phyloP scores from a whole-genome alignment of 257 asterid species.

The Leonotis leonurus region DNA sequence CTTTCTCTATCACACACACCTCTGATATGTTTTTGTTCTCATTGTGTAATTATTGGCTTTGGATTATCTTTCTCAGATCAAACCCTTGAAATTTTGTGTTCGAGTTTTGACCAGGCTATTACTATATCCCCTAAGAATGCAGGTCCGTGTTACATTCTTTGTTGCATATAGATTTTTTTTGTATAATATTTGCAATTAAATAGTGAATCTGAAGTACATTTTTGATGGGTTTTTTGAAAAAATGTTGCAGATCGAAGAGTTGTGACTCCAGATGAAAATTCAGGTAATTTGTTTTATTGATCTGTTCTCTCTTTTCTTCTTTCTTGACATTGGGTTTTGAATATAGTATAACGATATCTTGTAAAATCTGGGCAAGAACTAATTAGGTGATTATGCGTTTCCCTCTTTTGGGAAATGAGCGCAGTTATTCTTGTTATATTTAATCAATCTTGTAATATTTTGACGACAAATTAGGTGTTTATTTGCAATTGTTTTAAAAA shows the following conservation, averaged over 20 bases:
- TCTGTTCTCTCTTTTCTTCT: not conserved
- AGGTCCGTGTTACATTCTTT: slow-evolving; percentile 20
- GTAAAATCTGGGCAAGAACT: not conserved
- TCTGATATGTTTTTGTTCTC: not conserved
- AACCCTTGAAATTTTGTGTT: slow-evolving; percentile 43
- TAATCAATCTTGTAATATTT: no score
- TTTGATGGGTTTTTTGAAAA: not conserved
- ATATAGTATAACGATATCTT: no score
- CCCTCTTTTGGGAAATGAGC: not conserved
- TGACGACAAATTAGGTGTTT: no score
- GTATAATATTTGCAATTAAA: not conserved
- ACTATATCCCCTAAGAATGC: slow-evolving; percentile 25
- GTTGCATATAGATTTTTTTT: not conserved
- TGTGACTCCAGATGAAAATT: slow-evolving; percentile 18
- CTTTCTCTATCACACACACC: not conserved
- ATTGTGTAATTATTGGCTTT: not conserved
- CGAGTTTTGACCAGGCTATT: slow-evolving; percentile 39
- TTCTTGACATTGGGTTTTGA: not conserved
- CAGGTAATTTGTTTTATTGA: slow-evolving; percentile 22
- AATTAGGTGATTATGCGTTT: not conserved
- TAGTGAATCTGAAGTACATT: not conserved
- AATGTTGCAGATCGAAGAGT: slow-evolving; percentile 19
- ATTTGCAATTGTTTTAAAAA: not conserved
- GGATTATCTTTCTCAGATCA: slow-evolving; percentile 29
- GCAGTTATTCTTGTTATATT: no score